Evolutionary conservation across 768 basidiomycete species (phyloP).

Genomic region (Russula griseocarnosa): DNA sequence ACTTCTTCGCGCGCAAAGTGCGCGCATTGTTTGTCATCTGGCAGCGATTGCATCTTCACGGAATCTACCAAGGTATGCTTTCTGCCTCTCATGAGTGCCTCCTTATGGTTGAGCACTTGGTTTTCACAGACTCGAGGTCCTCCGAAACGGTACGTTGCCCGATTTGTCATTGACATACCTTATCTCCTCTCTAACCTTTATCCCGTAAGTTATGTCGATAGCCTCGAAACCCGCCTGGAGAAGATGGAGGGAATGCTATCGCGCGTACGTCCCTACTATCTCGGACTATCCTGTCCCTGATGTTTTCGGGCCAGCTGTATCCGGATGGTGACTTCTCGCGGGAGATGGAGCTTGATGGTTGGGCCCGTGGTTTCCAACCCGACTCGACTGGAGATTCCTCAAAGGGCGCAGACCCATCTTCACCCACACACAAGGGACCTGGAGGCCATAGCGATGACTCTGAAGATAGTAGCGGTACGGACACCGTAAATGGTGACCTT

Average conservation of each 20-base stretch:
- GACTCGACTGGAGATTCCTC: conserved; percentile 13
- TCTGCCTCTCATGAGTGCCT: not conserved
- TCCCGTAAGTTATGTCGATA: conserved; percentile 24
- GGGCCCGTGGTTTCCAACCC: conserved; percentile 21
- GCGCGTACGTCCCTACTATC: conserved; percentile 11
- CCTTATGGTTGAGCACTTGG: not conserved
- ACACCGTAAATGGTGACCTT: conserved; percentile 1
- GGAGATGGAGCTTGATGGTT: conserved; percentile 26
- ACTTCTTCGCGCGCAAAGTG: conserved; percentile 13
- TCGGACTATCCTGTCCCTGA: not conserved
- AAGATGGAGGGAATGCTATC: conserved; percentile 28
- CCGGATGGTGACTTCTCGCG: conserved; percentile 27
- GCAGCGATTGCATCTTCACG: conserved; percentile 21
- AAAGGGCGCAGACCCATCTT: not conserved
- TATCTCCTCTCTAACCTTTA: not conserved
- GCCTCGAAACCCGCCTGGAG: conserved; percentile 27
- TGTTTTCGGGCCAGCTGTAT: conserved; percentile 9
- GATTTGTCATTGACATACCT: not conserved
- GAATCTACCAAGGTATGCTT: conserved; percentile 23
- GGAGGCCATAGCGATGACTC: conserved; percentile 6
- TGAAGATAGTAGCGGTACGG: conserved; percentile 5
- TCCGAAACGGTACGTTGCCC: conserved; percentile 22
- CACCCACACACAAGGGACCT: not conserved
- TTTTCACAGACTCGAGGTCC: conserved; percentile 24
- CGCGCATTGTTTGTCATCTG: conserved; percentile 17